Evolutionary conservation across 2,329 filamentous ascomycete genomes (phyloP).

Genomic region (Apiospora pterosperma): DNA sequence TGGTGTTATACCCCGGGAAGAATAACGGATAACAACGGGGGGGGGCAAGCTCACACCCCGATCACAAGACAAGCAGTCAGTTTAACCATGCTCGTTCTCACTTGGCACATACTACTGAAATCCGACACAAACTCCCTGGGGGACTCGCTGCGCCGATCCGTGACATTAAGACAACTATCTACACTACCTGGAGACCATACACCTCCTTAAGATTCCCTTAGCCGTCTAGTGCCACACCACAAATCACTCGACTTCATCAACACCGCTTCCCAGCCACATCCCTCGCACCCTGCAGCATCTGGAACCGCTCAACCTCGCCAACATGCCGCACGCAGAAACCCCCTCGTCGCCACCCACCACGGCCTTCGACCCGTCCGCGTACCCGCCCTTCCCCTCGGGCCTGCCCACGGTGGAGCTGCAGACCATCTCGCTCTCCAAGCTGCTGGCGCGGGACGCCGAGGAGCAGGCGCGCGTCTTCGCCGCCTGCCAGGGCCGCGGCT

Average conservation of each 20-base stretch:
- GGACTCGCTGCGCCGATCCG: no score
- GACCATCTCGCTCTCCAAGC: conserved; percentile 24
- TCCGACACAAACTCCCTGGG: no score
- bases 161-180: no score
- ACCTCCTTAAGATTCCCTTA: no score
- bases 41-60: no score
- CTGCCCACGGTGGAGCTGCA: conserved; percentile 23
- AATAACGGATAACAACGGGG: no score
- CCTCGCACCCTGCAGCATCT: not conserved
- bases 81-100: no score
- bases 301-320: not conserved
- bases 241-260: not conserved
- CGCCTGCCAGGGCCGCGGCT: conserved; percentile 24
- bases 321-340: not conserved
- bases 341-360: not conserved
- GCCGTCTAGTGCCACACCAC: not conserved
- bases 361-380: conserved; percentile 17
- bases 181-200: no score
- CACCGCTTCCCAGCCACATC: not conserved
- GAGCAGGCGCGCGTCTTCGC: conserved; percentile 23
- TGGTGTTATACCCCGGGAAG: no score
- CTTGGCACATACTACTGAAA: no score
- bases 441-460: conserved; percentile 15
- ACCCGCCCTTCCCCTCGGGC: conserved; percentile 23
- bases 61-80: no score